Percentiles rank a stretch among this genome's conserved stretches.
Conservation (phyloP, 2,329 filamentous ascomycete genomes). For the Verticillium tricorpus region DNA sequence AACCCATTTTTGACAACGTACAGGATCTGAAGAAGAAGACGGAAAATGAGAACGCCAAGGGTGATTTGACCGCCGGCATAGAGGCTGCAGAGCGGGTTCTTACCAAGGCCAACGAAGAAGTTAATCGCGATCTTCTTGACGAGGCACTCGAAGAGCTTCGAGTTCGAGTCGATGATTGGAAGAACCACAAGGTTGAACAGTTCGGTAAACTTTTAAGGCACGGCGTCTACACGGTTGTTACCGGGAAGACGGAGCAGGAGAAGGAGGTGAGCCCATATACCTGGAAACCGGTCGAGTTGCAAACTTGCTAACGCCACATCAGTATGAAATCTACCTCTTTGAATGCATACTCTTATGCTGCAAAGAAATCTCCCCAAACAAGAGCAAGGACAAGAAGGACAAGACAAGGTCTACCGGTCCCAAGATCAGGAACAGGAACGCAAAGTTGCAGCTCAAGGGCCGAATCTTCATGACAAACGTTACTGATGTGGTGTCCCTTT, state of each 20-base stretch:
- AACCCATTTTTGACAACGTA: slow-evolving; percentile 17
- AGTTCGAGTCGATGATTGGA: slow-evolving; percentile 91
- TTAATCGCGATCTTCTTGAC: slow-evolving; percentile 79
- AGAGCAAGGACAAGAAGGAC: slow-evolving; percentile 73
- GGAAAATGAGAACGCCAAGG: slow-evolving; percentile 64
- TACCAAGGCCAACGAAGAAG: slow-evolving; percentile 81
- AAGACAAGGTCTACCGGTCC: slow-evolving; percentile 52
- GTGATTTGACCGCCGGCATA: slow-evolving; percentile 72
- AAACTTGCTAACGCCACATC: slow-evolving; percentile 6
- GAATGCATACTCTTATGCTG: slow-evolving; percentile 93
- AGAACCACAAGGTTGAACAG: slow-evolving; percentile 82
- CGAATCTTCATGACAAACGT: slow-evolving; percentile 99
- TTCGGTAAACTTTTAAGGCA: slow-evolving; percentile 87
- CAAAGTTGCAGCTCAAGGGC: slow-evolving; percentile 90
- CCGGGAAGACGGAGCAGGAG: slow-evolving; percentile 83
- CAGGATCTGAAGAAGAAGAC: slow-evolving; percentile 85
- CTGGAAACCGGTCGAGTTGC: not conserved
- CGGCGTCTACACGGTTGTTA: slow-evolving; percentile 87
- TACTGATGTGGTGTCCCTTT: slow-evolving; percentile 83
- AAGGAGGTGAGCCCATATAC: slow-evolving; percentile 62
- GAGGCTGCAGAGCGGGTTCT: slow-evolving; percentile 78
- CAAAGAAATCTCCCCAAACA: slow-evolving; percentile 87
- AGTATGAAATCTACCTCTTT: slow-evolving; percentile 98
- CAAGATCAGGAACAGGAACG: slow-evolving; percentile 60
- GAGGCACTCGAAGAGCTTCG: slow-evolving; percentile 82